Percentiles rank a stretch among this genome's conserved stretches.
Conservation (phyloP, 2,329 filamentous ascomycete genomes). For the Shiraia bambusicola region DNA sequence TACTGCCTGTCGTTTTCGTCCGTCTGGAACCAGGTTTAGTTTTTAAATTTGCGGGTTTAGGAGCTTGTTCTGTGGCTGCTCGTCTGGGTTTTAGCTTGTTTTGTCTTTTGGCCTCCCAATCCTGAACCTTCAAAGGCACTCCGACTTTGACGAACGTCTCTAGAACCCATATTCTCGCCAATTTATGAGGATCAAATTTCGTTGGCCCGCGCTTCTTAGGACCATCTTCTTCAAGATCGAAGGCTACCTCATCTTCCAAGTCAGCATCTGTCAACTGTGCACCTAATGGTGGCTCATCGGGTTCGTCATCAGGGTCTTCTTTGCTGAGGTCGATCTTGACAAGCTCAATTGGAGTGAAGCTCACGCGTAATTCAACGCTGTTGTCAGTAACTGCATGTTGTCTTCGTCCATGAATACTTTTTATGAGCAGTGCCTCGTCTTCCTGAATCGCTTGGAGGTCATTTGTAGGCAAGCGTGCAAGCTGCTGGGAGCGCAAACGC, state of each 20-base stretch:
- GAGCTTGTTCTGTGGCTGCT: conserved; percentile 22
- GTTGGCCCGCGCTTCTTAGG: conserved; percentile 49
- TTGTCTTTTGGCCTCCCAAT: conserved; percentile 57
- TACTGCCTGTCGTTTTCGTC: conserved; percentile 20
- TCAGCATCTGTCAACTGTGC: conserved; percentile 26
- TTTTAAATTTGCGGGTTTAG: conserved; percentile 22
- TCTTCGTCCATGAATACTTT: conserved; percentile 67
- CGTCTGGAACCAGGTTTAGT: conserved; percentile 22
- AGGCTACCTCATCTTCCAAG: conserved; percentile 37
- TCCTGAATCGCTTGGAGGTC: conserved; percentile 46
- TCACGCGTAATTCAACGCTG: conserved; percentile 74
- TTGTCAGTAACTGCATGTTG: conserved; percentile 73
- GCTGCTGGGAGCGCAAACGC: conserved; percentile 39
- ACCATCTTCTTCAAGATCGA: conserved; percentile 38
- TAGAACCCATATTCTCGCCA: conserved; percentile 69
- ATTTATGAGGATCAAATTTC: conserved; percentile 65
- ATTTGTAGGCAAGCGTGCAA: conserved; percentile 20
- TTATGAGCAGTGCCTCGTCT: conserved; percentile 59
- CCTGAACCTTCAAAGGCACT: conserved; percentile 63
- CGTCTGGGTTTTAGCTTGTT: conserved; percentile 25
- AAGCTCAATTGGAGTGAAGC: conserved; percentile 73
- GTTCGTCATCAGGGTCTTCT: conserved; percentile 72
- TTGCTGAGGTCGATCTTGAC: conserved; percentile 74
- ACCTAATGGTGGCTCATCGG: conserved; percentile 32
- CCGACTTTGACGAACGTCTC: conserved; percentile 65